phyloP scores from a whole-genome alignment of 2,329 filamentous ascomycete species.

The Fusarium sp. region DNA sequence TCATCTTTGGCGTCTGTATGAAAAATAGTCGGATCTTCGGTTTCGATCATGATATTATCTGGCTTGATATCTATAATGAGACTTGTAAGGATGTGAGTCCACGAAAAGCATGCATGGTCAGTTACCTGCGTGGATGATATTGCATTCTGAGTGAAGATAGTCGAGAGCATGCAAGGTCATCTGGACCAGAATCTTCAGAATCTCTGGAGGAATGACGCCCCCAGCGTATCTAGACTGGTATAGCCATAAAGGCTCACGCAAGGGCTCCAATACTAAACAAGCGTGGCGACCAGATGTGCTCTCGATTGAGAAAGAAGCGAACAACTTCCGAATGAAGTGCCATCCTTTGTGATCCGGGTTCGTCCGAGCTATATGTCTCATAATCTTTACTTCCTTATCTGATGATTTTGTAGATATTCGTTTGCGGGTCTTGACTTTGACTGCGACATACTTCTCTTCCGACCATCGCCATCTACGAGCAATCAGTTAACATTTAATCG shows the following conservation, averaged over 20 bases:
- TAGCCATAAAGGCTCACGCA: slow-evolving; percentile 42
- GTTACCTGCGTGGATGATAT: slow-evolving; percentile 34
- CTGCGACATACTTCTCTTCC: slow-evolving; percentile 35
- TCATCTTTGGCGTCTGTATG: slow-evolving; percentile 34
- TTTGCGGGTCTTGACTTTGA: slow-evolving; percentile 34
- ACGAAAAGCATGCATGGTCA: rapidly evolving
- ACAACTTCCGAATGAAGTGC: slow-evolving; percentile 36
- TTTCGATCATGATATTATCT: slow-evolving; percentile 35
- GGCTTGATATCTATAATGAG: slow-evolving; percentile 28
- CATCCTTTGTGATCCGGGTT: slow-evolving; percentile 28
- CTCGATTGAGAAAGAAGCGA: slow-evolving; percentile 22
- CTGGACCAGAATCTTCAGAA: slow-evolving; percentile 37
- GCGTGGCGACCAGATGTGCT: slow-evolving; percentile 8
- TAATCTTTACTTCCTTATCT: slow-evolving; percentile 28
- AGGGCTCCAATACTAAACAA: slow-evolving; percentile 36
- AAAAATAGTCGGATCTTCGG: slow-evolving; percentile 31
- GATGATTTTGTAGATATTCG: not conserved
- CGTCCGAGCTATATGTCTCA: slow-evolving; percentile 19
- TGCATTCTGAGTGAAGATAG: slow-evolving; percentile 40
- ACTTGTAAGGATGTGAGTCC: not conserved
- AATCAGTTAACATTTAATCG: not conserved
- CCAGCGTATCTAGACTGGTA: slow-evolving; percentile 35
- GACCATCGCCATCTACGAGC: slow-evolving; percentile 37
- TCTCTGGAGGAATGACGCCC: slow-evolving; percentile 28
- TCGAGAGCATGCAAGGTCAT: slow-evolving; percentile 39